Base-by-base conservation (phyloP, 2,329 filamentous ascomycete species). In the Fusarium lyarnte region DNA sequence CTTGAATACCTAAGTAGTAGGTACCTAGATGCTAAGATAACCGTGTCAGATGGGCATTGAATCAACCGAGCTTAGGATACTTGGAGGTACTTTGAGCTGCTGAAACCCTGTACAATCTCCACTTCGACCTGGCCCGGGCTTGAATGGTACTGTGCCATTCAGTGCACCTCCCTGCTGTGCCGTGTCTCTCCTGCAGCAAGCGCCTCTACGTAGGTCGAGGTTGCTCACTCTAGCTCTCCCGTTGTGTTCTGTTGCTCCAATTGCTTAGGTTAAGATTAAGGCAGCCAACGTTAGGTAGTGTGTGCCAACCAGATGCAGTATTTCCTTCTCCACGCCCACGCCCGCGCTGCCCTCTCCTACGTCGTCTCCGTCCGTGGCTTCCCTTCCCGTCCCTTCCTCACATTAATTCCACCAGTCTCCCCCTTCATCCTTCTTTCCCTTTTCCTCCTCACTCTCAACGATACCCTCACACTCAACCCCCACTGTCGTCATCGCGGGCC, bases 241-340 rank as follows among this genome's bases (percentile, higher is more conserved):
- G 39, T 27, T 35, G 38, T 66, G 45, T 57, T 36, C 43, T 57
- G 53, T 55, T 65, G 59, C 45, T 65, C 39, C 23, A 51, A 35
- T 58, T 66, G 55, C 65, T 70, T 49, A 49, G 33, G 49, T 52
- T 51, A 25, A 25, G 23, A 25, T 51, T 35, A 52, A 52, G 47
- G 33, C 47, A 52, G 49, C 49, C 31, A 39, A 38, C 21, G 33
- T 53, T 53, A 45, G 60, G 25, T 25, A 25, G 25, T 49, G 52
- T 55, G 52, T 57, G 39, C 53, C 54, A 58, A 49, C 52, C 52
- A 64, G 61, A 58, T 71, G 66, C 66, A 47, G 58, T 42, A 58
- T 57, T 49, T 72, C 47, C 60, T 67, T 65, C 69, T 73, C 63
- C 72, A 73, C 70, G 70, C 59, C 62, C 63, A 73, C 70, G 70